Percentiles rank a stretch among this genome's conserved stretches.
phyloP scores from a whole-genome alignment of 1,284 basidiomycete species.

The Agaricales sp. region DNA sequence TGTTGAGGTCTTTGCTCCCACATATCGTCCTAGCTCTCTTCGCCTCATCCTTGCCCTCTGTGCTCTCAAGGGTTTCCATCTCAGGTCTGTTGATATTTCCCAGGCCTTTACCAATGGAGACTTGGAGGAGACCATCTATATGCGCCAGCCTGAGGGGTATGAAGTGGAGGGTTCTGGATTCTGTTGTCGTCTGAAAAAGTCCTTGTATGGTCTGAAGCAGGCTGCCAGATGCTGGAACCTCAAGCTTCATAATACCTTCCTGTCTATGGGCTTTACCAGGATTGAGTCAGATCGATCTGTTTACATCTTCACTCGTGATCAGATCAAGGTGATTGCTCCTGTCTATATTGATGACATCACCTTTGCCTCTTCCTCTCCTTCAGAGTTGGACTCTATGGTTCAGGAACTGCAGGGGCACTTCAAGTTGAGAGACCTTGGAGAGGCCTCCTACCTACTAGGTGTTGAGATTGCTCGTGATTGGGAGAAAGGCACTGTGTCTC shows the following conservation, averaged over 20 bases:
- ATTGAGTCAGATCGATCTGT: no score
- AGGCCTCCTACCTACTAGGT: no score
- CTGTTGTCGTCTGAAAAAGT: slow-evolving; percentile 16
- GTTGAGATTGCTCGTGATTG: no score
- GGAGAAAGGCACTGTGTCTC: no score
- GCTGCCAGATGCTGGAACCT: slow-evolving; percentile 14
- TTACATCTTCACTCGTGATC: no score
- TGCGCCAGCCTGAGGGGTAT: no score
- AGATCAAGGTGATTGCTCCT: no score
- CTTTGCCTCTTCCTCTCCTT: slow-evolving; percentile 12
- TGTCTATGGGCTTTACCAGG: no score
- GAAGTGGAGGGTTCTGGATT: slow-evolving; percentile 11
- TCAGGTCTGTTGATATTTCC: slow-evolving; percentile 26
- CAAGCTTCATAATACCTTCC: no score
- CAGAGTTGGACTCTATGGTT: slow-evolving; percentile 13
- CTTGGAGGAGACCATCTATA: slow-evolving; percentile 19
- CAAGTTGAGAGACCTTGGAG: no score
- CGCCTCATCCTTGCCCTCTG: slow-evolving; percentile 24
- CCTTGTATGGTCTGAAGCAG: slow-evolving; percentile 23
- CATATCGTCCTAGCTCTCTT: slow-evolving; percentile 20
- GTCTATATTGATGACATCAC: slow-evolving; percentile 21
- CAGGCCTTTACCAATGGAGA: slow-evolving; percentile 22
- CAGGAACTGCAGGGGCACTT: slow-evolving; percentile 18
- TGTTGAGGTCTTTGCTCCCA: slow-evolving; percentile 27
- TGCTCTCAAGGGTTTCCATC: slow-evolving; percentile 21